Percentiles rank a stretch among this genome's conserved stretches.
Conservation (phyloP, 768 basidiomycete species). For the Nidula microcarpa region DNA sequence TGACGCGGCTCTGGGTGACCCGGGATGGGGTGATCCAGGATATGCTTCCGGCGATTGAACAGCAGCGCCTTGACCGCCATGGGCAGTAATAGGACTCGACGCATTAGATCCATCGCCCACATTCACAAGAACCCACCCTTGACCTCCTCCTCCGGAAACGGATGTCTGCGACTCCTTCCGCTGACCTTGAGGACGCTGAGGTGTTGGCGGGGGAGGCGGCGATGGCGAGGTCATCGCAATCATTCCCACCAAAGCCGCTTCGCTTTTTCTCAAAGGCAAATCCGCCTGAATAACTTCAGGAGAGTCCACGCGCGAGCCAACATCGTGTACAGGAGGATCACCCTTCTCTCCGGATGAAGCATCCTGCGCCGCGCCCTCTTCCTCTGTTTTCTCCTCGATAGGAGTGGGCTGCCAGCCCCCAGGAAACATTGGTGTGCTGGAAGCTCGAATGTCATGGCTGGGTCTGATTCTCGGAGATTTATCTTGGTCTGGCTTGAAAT, state of each 20-base stretch:
- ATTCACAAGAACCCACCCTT: conserved; percentile 68
- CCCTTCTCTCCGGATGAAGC: conserved; percentile 13
- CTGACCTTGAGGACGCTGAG: conserved; percentile 10
- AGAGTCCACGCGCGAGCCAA: conserved; percentile 45
- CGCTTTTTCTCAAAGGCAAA: conserved; percentile 52
- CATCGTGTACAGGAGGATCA: conserved; percentile 42
- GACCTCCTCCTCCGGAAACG: conserved; percentile 27
- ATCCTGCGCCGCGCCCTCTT: neutral
- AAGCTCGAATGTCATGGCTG: conserved; percentile 1
- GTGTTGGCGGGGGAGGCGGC: conserved; percentile 12
- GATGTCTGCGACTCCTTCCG: conserved; percentile 18
- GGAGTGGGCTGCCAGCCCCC: conserved; percentile 55
- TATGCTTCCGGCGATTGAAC: neutral
- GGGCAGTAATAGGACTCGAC: neutral
- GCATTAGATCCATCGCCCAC: conserved; percentile 36
- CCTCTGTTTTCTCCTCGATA: conserved; percentile 44
- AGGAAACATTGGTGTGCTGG: conserved; percentile 38
- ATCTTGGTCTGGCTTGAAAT: conserved; percentile 6
- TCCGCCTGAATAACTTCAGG: conserved; percentile 49
- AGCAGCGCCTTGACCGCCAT: neutral
- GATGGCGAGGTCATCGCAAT: conserved; percentile 29
- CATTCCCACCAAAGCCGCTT: conserved; percentile 56
- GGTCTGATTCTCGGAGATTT: conserved; percentile 6
- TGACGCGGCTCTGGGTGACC: neutral
- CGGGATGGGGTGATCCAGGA: neutral